A percentile compares a stretch with the other conserved stretches of the same genome.
Conservation (phyloP, 2,329 filamentous ascomycete genomes). For the Neofusicoccum kwambonambiense region DNA sequence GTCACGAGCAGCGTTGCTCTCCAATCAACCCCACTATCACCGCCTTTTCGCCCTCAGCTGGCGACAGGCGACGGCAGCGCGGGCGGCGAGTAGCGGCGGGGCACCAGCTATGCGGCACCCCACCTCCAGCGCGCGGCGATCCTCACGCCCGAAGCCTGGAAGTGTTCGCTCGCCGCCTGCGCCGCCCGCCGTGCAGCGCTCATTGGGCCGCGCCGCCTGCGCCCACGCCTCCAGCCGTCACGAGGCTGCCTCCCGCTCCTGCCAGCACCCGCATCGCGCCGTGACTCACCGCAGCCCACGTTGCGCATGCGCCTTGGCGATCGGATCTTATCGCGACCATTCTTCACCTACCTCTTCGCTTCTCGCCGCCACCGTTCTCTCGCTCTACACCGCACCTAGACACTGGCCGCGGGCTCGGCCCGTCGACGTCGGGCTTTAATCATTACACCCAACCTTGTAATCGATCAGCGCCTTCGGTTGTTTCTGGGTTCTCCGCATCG, state of each 20-base stretch:
- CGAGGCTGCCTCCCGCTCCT: slow-evolving; percentile 5
- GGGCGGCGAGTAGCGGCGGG: slow-evolving; percentile 3
- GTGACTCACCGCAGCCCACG: slow-evolving; percentile 10
- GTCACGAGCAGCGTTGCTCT: slow-evolving; percentile 12
- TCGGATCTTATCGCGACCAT: slow-evolving; percentile 13
- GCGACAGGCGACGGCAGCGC: not conserved
- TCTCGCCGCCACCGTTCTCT: slow-evolving; percentile 4
- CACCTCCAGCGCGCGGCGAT: not conserved
- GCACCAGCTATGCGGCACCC: slow-evolving; percentile 1
- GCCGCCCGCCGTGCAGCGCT: not conserved
- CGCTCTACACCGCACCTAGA: slow-evolving; percentile 11
- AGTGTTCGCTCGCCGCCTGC: not conserved
- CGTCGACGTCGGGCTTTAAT: slow-evolving; percentile 4
- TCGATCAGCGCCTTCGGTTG: slow-evolving; percentile 16
- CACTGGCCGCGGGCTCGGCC: slow-evolving; percentile 16
- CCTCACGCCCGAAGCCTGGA: slow-evolving; percentile 11
- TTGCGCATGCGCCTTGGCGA: slow-evolving; percentile 9
- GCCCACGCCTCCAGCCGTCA: slow-evolving; percentile 1
- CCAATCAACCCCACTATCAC: slow-evolving; percentile 17
- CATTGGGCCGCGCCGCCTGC: not conserved
- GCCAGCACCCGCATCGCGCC: not conserved
- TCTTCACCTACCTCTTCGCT: slow-evolving; percentile 15
- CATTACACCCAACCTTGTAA: slow-evolving; percentile 9
- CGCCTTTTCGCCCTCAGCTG: slow-evolving; percentile 2
- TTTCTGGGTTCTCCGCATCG: slow-evolving; percentile 7